These are phyloP conservation scores for Leccinum subrobustum DNA, from an alignment of 1,284 basidiomycete species.

Conservation along the genomic window DNA sequence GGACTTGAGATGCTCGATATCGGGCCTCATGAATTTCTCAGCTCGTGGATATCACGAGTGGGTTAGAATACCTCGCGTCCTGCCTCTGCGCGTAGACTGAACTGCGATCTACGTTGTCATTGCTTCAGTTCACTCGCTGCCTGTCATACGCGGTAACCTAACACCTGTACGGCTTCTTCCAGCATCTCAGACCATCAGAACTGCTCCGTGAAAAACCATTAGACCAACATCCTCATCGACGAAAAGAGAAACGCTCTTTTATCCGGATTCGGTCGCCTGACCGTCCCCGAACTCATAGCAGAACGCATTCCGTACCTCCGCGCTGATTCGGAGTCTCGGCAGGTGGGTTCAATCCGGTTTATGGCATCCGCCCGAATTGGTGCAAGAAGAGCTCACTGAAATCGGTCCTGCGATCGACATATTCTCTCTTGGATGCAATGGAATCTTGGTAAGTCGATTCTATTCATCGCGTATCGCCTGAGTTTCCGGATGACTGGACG, in stretches of 20 bases:
- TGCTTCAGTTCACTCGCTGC: conserved; percentile 14
- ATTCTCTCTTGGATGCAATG: too few relatives aligned
- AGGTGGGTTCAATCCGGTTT: conserved; percentile 13
- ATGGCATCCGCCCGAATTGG: conserved; percentile 9
- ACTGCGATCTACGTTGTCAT: neutral
- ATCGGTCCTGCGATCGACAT: conserved; percentile 1
- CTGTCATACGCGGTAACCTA: conserved; percentile 18
- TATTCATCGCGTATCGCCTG: neutral
- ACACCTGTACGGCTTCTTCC: conserved; percentile 7
- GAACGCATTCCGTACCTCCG: conserved; percentile 13
- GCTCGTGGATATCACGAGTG: conserved; percentile 19
- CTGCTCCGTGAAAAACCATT: neutral
- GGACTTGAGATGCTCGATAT: neutral
- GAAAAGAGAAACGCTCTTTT: conserved; percentile 6
- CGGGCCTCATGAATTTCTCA: neutral
- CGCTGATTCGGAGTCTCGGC: conserved; percentile 9
- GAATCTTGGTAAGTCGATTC: too few relatives aligned
- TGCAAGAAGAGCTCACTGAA: neutral
- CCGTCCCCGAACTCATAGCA: conserved; percentile 10
- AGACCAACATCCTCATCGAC: conserved; percentile 21
- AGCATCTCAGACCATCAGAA: neutral
- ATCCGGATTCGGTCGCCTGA: conserved; percentile 16
- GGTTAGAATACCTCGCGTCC: conserved; percentile 12
- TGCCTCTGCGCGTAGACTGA: neutral
- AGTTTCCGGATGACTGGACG: neutral